phyloP scores from a whole-genome alignment of 2,329 filamentous ascomycete species.

The Trichoderma koningii region DNA sequence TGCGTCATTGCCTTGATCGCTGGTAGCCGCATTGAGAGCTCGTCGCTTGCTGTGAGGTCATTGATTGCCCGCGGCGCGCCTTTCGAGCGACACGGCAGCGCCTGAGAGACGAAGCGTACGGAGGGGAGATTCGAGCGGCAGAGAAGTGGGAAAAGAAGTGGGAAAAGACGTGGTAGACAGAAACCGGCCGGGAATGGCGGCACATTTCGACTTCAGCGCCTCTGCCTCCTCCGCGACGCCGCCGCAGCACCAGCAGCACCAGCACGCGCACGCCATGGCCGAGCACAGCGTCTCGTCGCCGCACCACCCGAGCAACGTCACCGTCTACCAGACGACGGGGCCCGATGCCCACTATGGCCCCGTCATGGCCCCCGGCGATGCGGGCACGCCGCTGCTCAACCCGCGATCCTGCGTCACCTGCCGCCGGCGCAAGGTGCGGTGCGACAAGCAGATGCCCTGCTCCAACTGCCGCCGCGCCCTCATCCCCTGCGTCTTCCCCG shows the following conservation, averaged over 20 bases:
- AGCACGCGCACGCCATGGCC: constrained; percentile 29
- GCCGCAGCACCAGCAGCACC: constrained; percentile 6
- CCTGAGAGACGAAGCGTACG: too few relatives aligned
- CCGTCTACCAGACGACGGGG: constrained; percentile 46
- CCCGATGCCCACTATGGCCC: constrained; percentile 43
- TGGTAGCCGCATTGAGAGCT: not conserved
- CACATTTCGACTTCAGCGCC: constrained; percentile 35
- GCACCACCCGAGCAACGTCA: constrained; percentile 40
- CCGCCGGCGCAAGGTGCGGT: constrained; percentile 67
- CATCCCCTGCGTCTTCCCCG: constrained; percentile 73
- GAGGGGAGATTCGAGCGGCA: not conserved
- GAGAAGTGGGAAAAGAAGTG: too few relatives aligned
- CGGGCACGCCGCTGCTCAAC: constrained; percentile 44
- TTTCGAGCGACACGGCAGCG: constrained; percentile 1
- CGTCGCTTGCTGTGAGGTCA: not conserved
- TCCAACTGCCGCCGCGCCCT: constrained; percentile 71
- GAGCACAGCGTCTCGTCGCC: constrained; percentile 27
- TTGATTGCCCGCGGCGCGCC: not conserved
- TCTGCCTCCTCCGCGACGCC: constrained; percentile 29
- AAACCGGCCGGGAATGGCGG: constrained; percentile 8
- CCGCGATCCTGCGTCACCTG: constrained; percentile 55
- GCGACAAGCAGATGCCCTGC: constrained; percentile 76
- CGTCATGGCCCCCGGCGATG: constrained; percentile 40
- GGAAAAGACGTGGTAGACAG: not conserved
- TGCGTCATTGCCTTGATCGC: constrained; percentile 9